phyloP scores from a whole-genome alignment of 164 flowering plant genomes.

The Cinnamomum chago region DNA sequence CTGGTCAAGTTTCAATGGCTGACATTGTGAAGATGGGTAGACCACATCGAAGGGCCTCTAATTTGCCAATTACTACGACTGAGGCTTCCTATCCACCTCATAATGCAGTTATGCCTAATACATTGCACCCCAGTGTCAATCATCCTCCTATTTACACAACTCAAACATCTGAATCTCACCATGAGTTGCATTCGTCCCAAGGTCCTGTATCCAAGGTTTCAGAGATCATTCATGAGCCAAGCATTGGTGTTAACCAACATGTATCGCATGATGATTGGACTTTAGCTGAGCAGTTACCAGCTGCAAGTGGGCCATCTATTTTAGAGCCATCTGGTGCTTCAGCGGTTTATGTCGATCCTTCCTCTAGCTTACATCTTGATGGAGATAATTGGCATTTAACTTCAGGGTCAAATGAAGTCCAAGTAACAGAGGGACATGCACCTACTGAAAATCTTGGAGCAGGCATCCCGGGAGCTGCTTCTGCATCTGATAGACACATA shows the following conservation, averaged over 20 bases:
- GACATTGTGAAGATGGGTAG: slow-evolving; percentile 98
- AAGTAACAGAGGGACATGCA: slow-evolving; percentile 28
- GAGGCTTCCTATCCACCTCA: slow-evolving; percentile 4
- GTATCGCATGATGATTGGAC: slow-evolving; percentile 67
- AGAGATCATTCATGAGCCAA: slow-evolving; percentile 26
- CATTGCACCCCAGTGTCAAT: slow-evolving; percentile 32
- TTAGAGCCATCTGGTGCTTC: slow-evolving; percentile 23
- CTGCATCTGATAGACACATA: slow-evolving; percentile 37
- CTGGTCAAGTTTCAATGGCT: slow-evolving; percentile 96
- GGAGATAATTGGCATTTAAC: slow-evolving; percentile 30
- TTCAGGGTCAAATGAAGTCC: slow-evolving; percentile 37
- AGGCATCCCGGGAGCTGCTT: slow-evolving; percentile 30
- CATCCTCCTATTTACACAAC: slow-evolving; percentile 26
- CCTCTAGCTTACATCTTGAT: slow-evolving; percentile 16
- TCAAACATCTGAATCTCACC: slow-evolving; percentile 15
- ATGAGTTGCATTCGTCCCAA: slow-evolving; percentile 1
- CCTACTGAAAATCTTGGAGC: slow-evolving; percentile 22
- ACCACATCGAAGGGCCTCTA: slow-evolving; percentile 54
- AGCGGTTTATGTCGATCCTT: slow-evolving; percentile 27
- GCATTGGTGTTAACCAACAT: slow-evolving; percentile 28
- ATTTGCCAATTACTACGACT: slow-evolving; percentile 6
- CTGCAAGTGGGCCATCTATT: slow-evolving; percentile 23
- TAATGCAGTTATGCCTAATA: slow-evolving; percentile 8
- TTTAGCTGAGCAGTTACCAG: slow-evolving; percentile 46
- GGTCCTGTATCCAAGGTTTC: slow-evolving; percentile 37